These are phyloP conservation scores for Ambrosia hybrid DNA, from an alignment of 140 eudicot species.

Conservation along the genomic window DNA sequence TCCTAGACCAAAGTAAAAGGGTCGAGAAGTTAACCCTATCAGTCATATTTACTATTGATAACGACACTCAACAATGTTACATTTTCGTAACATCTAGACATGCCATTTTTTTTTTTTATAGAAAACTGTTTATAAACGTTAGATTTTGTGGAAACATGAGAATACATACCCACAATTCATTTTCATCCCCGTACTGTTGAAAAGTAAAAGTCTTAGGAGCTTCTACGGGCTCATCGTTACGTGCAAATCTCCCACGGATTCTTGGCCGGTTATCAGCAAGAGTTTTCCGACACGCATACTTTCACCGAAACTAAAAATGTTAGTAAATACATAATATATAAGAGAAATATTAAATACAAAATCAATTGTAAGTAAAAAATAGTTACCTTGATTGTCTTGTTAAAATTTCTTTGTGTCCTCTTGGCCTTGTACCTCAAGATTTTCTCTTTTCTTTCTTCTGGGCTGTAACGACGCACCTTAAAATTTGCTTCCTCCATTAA, in stretches of 20 bases:
- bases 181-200: constrained; percentile 53
- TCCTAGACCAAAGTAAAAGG: no score
- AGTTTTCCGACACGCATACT: constrained; percentile 93
- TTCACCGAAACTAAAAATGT: neutral
- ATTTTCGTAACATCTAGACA: neutral
- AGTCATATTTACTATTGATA: no score
- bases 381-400: constrained; percentile 77
- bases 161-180: constrained; percentile 68
- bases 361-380: no score
- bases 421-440: constrained; percentile 65
- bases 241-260: constrained; percentile 90
- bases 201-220: constrained; percentile 48
- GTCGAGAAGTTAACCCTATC: no score
- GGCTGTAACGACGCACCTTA: constrained; percentile 75
- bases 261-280: constrained; percentile 85
- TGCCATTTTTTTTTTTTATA: no score
- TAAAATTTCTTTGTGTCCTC: constrained; percentile 61
- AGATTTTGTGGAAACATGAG: neutral
- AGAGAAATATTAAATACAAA: no score
- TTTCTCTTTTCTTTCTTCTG: constrained; percentile 78
- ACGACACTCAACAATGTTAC: neutral
- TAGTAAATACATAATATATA: neutral
- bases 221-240: constrained; percentile 73
- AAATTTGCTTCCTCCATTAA: constrained; percentile 66
- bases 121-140: no score